Percentiles rank a stretch among this genome's conserved stretches.
Evolutionary conservation across 208 protist genomes (phyloP).

Genomic region (Lotmaria passim): DNA sequence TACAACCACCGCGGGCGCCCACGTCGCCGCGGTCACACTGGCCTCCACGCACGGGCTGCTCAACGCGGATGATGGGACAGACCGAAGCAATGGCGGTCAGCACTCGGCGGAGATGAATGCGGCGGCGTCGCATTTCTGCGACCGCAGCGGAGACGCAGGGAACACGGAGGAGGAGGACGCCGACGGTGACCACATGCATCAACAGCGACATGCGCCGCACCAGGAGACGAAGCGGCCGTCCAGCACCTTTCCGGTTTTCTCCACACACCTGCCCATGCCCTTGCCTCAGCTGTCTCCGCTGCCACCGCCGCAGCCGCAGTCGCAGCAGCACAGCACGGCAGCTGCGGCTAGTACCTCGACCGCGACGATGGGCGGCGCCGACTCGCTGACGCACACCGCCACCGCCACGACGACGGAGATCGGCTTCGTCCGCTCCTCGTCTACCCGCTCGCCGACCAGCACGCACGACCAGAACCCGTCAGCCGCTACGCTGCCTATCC

Average conservation of each 20-base stretch:
- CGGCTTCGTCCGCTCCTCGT: constrained; percentile 8
- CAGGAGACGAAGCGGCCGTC: background rate
- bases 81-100: background rate
- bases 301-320: constrained; percentile 2
- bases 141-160: no score
- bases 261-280: background rate
- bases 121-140: background rate
- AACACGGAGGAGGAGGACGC: no score
- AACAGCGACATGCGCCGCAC: background rate
- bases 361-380: background rate
- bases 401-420: constrained; percentile 8
- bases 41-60: constrained; percentile 8
- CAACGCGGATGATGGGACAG: background rate
- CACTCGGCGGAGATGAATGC: constrained; percentile 13
- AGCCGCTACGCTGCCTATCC: constrained; percentile 16
- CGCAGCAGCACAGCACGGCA: constrained; percentile 1
- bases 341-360: constrained; percentile 1
- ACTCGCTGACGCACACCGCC: constrained; percentile 13
- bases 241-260: background rate
- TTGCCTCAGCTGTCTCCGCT: background rate
- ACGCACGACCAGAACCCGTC: constrained; percentile 12
- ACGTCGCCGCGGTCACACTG: background rate
- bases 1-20: background rate
- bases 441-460: constrained; percentile 12
- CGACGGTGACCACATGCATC: background rate